Evolutionary conservation across 352 stramenopile genomes (phyloP), one percentile per base, ranked within the genome.

Genomic region (Globisporangium mamillatum): DNA sequence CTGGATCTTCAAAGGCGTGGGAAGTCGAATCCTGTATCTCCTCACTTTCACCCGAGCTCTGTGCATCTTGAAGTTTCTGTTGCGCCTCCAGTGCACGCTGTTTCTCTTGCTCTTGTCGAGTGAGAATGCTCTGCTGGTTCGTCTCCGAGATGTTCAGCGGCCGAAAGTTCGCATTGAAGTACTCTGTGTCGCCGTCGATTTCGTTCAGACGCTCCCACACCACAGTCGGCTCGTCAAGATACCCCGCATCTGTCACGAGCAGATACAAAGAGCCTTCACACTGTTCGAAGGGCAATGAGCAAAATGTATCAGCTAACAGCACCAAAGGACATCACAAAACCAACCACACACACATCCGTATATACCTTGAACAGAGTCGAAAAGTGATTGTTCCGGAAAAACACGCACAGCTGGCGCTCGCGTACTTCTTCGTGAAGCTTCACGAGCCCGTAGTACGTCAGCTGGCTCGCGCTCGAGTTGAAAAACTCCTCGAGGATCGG

Each of bases 311-410:
- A 46, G 12, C n/a, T 3, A 58, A 22, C 16, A 22, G 36, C 9
- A 27, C 25, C 29, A 34, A 32, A 22, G 16, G 2, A 2, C 44
- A 24, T 27, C 18, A 44, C 54, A 25, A 32, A 44, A 27, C 2
- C 54, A 44, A 54, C 22, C 3, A 32, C 25, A 58, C 12, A 34
- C 12, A 34, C 22, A 44, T 18, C 41, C 4, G 5, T 29, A 14
- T 44, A 4, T 67, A 93, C 86, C 82, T 96, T 99, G 59, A 99
- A 99, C 18, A 99, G 71, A 1, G 97, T 99, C 20, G 87, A 97
- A 71, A 99, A 99, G 67, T 99, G 98, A 71, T 99, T 99, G 84
- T 99, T 99, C 24, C 97, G 95, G 72, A 99, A 99, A 76, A 99
- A 99, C 14, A 99, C 94, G 24, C 80, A 95, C 24, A 99, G 77